Percentiles rank a stretch among this genome's conserved stretches.
Evolutionary conservation across 768 basidiomycete species (phyloP).

Genomic region (Peribolospora baueri): DNA sequence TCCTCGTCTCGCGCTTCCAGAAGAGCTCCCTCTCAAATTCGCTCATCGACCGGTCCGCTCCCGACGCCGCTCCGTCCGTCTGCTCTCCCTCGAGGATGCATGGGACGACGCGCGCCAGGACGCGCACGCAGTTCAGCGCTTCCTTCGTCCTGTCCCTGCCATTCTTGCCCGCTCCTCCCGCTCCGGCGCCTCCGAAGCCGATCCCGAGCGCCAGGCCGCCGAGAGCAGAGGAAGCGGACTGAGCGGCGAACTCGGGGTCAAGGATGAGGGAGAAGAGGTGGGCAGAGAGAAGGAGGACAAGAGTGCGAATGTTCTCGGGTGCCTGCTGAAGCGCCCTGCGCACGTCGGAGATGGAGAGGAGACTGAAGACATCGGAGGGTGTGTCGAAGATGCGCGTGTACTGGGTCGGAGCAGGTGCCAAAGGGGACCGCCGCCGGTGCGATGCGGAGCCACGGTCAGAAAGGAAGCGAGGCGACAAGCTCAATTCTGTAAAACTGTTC

Average conservation of each 20-base stretch:
- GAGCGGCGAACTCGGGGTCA: constrained; percentile 38
- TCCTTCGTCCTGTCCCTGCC: constrained; percentile 50
- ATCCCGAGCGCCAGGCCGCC: constrained; percentile 28
- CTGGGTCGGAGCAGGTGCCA: background rate
- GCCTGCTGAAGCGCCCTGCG: constrained; percentile 55
- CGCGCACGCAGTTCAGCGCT: constrained; percentile 71
- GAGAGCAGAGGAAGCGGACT: constrained; percentile 27
- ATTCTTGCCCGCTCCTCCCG: constrained; percentile 18
- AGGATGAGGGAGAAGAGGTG: constrained; percentile 50
- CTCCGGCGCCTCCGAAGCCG: constrained; percentile 25
- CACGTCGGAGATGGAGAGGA: constrained; percentile 31
- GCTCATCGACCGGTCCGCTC: constrained; percentile 22
- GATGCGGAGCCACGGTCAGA: no score
- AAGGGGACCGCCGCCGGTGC: no score
- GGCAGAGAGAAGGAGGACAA: constrained; percentile 43
- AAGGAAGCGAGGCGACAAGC: no score
- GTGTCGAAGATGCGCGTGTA: constrained; percentile 27
- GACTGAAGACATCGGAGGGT: constrained; percentile 45
- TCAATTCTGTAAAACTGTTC: no score
- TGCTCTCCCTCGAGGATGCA: constrained; percentile 50
- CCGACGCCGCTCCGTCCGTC: background rate
- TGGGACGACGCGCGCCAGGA: constrained; percentile 68
- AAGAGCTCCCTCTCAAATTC: constrained; percentile 56
- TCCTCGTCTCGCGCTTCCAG: constrained; percentile 42
- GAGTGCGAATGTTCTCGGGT: constrained; percentile 64